These are phyloP conservation scores for Mycena maculata DNA, from an alignment of 768 basidiomycete genomes.

Conservation along the genomic window DNA sequence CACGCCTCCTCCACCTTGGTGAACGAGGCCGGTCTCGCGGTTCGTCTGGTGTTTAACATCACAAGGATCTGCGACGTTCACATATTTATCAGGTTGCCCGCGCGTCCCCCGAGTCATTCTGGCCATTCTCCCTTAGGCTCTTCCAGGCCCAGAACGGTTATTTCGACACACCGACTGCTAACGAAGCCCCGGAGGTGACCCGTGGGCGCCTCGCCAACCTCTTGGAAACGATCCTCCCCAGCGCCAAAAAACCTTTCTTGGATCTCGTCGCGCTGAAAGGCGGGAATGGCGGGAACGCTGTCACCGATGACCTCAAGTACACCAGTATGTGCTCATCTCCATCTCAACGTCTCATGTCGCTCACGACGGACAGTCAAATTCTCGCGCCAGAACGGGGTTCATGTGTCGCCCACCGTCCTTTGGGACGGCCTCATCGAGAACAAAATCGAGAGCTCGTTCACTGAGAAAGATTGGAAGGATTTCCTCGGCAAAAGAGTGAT, in stretches of 20 bases:
- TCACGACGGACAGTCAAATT: slow-evolving; percentile 75
- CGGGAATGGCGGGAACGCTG: slow-evolving; percentile 81
- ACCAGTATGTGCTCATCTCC: slow-evolving; percentile 64
- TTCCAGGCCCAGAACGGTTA: slow-evolving; percentile 83
- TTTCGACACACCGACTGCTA: slow-evolving; percentile 80
- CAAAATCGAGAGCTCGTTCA: slow-evolving; percentile 87
- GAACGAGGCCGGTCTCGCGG: slow-evolving; percentile 87
- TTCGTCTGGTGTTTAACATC: no score
- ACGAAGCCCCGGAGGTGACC: slow-evolving; percentile 75
- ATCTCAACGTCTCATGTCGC: neutral
- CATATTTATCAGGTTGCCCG: no score
- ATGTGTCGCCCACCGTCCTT: slow-evolving; percentile 87
- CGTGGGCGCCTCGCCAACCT: slow-evolving; percentile 78
- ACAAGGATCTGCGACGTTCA: no score
- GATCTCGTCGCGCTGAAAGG: slow-evolving; percentile 73
- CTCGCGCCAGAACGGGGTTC: slow-evolving; percentile 90
- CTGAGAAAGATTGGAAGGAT: slow-evolving; percentile 80
- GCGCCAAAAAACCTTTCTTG: slow-evolving; percentile 63
- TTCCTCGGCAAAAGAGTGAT: slow-evolving; percentile 73
- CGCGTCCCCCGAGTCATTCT: slow-evolving; percentile 81
- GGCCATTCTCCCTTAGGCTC: slow-evolving; percentile 78
- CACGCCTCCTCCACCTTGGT: slow-evolving; percentile 79
- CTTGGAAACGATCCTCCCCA: slow-evolving; percentile 64
- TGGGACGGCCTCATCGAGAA: slow-evolving; percentile 81
- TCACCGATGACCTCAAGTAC: slow-evolving; percentile 90